Percentiles rank a stretch among this genome's conserved stretches.
phyloP scores from a whole-genome alignment of 495 filamentous ascomycete genomes.

The Ascodesmis nigricans region DNA sequence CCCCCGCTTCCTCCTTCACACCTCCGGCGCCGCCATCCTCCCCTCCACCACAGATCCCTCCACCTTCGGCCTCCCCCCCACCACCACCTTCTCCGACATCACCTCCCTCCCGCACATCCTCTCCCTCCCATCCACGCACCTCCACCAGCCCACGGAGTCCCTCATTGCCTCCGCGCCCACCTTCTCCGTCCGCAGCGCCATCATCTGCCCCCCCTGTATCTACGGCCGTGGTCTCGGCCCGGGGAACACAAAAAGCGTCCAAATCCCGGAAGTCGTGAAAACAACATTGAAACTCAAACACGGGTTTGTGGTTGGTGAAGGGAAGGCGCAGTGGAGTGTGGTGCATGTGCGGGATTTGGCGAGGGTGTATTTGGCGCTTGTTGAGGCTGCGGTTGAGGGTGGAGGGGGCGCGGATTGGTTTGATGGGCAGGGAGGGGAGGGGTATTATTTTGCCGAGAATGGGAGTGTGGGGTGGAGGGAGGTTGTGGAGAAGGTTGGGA shows the following conservation, averaged over 20 bases:
- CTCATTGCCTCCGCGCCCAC: constrained; percentile 24
- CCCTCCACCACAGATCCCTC: constrained; percentile 9
- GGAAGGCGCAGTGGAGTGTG: constrained; percentile 48
- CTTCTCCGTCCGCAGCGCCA: constrained; percentile 36
- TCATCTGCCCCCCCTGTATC: constrained; percentile 60
- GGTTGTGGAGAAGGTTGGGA: constrained; percentile 36
- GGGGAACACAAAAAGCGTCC: constrained; percentile 41
- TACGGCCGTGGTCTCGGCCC: constrained; percentile 54
- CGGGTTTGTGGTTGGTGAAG: constrained; percentile 40
- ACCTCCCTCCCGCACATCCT: constrained; percentile 31
- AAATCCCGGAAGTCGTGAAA: constrained; percentile 37
- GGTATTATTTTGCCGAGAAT: constrained; percentile 55
- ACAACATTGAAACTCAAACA: constrained; percentile 37
- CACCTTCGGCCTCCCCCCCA: constrained; percentile 29
- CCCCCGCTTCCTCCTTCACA: constrained; percentile 31
- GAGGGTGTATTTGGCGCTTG: constrained; percentile 39
- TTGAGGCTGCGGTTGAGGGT: constrained; percentile 38
- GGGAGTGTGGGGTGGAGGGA: constrained; percentile 49
- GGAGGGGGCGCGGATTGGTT: constrained; percentile 44
- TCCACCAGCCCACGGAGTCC: constrained; percentile 39
- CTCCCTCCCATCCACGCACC: constrained; percentile 29
- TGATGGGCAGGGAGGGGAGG: constrained; percentile 34
- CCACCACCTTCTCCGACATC: constrained; percentile 27
- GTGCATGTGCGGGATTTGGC: constrained; percentile 54
- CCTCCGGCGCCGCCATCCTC: constrained; percentile 39